These are phyloP conservation scores for Flaveria ramosissima DNA, from an alignment of 129 eudicot genomes.

Conservation along the genomic window DNA sequence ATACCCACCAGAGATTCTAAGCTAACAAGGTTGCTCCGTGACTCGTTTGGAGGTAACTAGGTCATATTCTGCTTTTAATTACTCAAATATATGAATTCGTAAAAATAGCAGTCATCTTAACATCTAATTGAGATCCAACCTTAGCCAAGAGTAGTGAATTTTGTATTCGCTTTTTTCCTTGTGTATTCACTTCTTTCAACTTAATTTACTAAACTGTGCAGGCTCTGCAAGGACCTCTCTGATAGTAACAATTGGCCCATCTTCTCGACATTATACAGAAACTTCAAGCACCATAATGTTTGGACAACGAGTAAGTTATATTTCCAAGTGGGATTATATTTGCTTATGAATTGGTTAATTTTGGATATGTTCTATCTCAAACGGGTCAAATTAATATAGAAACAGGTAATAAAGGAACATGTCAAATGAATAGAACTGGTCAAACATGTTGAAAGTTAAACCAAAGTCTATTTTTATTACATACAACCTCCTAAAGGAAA, in stretches of 20 bases:
- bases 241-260: conserved; percentile 85
- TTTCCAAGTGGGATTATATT: conserved; percentile 23
- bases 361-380: conserved; percentile 1
- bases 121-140: not conserved
- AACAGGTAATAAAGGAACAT: not conserved
- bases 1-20: conserved; percentile 97
- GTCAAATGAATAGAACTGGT: conserved; percentile 2
- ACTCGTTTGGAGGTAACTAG: conserved; percentile 90
- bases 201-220: conserved; percentile 40
- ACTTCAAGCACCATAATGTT: conserved; percentile 93
- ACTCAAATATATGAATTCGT: too few species aligned
- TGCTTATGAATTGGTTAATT: not conserved
- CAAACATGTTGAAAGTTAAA: conserved; percentile 13
- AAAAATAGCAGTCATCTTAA: too few species aligned
- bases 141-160: conserved; percentile 2
- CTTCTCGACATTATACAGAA: conserved; percentile 86
- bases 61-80: conserved; percentile 20
- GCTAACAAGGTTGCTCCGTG: conserved; percentile 92
- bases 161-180: not conserved
- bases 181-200: conserved; percentile 22
- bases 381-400: not conserved
- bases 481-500: not conserved
- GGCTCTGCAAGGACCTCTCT: conserved; percentile 97
- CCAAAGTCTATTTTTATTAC: not conserved
- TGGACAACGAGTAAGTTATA: conserved; percentile 81